These are phyloP conservation scores for Suillus subalutaceus DNA, from an alignment of 768 basidiomycete species.

Conservation along the genomic window DNA sequence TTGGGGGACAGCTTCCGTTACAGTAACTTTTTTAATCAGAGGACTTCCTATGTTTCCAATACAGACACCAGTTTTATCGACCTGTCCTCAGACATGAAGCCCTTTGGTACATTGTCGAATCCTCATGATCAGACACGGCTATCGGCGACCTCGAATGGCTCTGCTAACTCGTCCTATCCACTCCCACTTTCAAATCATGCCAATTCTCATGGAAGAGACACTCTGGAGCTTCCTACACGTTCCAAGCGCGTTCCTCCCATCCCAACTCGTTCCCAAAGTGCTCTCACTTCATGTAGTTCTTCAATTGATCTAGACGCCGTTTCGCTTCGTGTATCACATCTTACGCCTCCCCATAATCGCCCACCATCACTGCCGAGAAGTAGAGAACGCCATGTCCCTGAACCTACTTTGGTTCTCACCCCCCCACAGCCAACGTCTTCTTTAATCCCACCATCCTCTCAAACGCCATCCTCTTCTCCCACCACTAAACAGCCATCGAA, in stretches of 20 bases:
- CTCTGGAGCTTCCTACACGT: conserved; percentile 30
- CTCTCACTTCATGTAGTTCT: conserved; percentile 31
- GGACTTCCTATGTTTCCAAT: conserved; percentile 16
- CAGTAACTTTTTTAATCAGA: conserved; percentile 35
- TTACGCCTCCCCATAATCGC: conserved; percentile 32
- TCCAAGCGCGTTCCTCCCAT: conserved; percentile 25
- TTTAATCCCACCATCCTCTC: conserved; percentile 34
- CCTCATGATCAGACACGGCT: conserved; percentile 24
- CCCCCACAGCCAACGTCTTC: conserved; percentile 24
- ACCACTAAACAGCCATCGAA: conserved; percentile 30
- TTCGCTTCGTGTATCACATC: conserved; percentile 20
- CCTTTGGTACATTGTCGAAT: conserved; percentile 23
- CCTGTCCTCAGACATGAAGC: conserved; percentile 28
- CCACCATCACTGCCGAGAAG: conserved; percentile 26
- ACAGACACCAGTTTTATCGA: conserved; percentile 35
- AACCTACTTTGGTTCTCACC: conserved; percentile 22
- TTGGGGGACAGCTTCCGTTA: conserved; percentile 38
- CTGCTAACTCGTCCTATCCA: conserved; percentile 22
- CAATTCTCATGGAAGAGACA: conserved; percentile 16
- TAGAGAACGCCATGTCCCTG: conserved; percentile 29
- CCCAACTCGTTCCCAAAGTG: conserved; percentile 26
- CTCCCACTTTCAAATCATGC: conserved; percentile 25
- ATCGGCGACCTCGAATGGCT: conserved; percentile 31
- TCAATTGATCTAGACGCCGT: conserved; percentile 21
- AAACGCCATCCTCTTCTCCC: conserved; percentile 36